Base-by-base conservation (phyloP, 192 early-diverging fungal genomes). In the Lunasporangiospora selenospora region DNA sequence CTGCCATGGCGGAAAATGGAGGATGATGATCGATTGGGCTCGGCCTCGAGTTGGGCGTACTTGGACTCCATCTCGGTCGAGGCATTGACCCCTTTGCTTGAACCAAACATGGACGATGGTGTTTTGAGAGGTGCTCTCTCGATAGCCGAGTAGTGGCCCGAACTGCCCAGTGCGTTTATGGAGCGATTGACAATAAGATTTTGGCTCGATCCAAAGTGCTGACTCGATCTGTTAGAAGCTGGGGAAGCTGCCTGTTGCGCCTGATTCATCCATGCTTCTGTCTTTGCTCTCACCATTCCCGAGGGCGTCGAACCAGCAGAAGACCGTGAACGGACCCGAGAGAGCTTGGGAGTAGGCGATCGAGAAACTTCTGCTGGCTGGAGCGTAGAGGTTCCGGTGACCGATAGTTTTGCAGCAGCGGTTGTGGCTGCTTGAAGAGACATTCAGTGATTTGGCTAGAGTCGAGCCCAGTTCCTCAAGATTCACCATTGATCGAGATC, bases 201-300 rank as follows among this genome's bases (percentile, higher is more conserved):
- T n/a, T n/a, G n/a, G n/a, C n/a, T n/a, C n/a, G n/a, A n/a, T n/a
- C n/a, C n/a, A n/a, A n/a, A n/a, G n/a, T 50, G 53, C 8, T 55
- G 53, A 2, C 26, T 8, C 9, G n/a, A 51, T 47, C 49, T 41
- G 1, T 37, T 13, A 4, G 64, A 27, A 3, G 48, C 15, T 13
- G 69, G 16, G 16, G 53, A 41, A 4, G 58, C 26, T 4, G 45
- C 4, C 12, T 46, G 29, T 19, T 73, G 43, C 0, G 53, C 48
- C n/a, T 71, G 67, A 21, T 55, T 58, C 69, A 73, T 62, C 40
- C 47, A 73, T 7, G 69, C 60, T 33, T 73, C 54, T 3, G 59
- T 73, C 15, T 61, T 62, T 19, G 69, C 69, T 32, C 45, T 56
- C 11, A 73, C 60, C 32, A 56, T 38, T 3, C 53, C 59, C 6